Base-by-base conservation (phyloP, 1,284 basidiomycete species). In the Leccinum pseudoinsigne region DNA sequence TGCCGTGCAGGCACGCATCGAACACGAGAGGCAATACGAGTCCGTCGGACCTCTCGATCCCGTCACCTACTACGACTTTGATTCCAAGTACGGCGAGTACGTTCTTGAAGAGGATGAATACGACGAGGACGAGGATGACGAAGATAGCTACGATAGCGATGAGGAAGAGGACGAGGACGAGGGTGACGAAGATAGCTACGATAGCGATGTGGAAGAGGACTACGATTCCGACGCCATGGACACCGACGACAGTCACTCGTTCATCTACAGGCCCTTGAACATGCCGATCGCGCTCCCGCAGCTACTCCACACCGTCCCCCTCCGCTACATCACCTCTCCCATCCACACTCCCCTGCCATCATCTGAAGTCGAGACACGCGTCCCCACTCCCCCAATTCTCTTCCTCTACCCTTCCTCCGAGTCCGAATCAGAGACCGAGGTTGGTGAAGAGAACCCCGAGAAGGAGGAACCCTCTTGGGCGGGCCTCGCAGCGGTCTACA, bases 211-310 rank as follows among this genome's bases (percentile, higher is more conserved):
- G 16, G 18, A 16, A 5, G n/a, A 47, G 45, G 18, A 47, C 18
- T 21, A 10, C 4, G 18, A 50, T 21, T 21, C 18, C 7, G 47
- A 21, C 7, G 18, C 11, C 47, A 12, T 21, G 11, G 18, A 34
- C 7, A 31, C 23, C 23, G 31, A 6, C 14, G 42, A 26, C 8
- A 23, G n/a, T 31, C 28, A 14, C 21, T 40, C 28, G 5, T 18
- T n/a, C 1, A 14, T 7, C 10, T 11, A 21, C 7, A 47, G n/a
- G 7, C 55, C 3, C 14, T 14, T n/a, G 2, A 9, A 47, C 45
- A 47, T 18, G 53, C 45, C 45, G 3, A 69, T 69, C 55, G n/a
- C 9, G 8, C 67, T 66, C 21, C 65, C 66, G 2, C 31, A 26
- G 18, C 59, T 66, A 45, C 54, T 66, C 1, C 63, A 53, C 23